phyloP scores from a whole-genome alignment of 257 asterid genomes.

The Echites panduratus region DNA sequence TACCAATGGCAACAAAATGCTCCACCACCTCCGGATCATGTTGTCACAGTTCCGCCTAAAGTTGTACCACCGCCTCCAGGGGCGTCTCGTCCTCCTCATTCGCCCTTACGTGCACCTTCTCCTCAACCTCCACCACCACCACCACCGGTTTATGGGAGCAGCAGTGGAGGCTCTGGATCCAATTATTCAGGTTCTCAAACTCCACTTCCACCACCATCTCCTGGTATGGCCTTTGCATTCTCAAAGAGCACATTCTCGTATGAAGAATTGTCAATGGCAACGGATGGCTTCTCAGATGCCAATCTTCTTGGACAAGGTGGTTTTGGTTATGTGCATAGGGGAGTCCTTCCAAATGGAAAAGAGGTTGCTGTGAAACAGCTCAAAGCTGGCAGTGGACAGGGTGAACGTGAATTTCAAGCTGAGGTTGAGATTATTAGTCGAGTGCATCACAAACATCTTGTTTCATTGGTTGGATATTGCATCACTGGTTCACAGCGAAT shows the following conservation, averaged over 20 bases:
- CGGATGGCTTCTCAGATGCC: constrained; percentile 84
- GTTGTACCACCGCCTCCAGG: constrained; percentile 48
- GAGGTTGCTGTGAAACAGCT: constrained; percentile 86
- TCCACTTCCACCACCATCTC: constrained; percentile 60
- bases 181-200: constrained; percentile 54
- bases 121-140: constrained; percentile 44
- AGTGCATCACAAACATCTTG: constrained; percentile 94
- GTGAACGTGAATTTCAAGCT: constrained; percentile 89
- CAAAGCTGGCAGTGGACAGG: constrained; percentile 94
- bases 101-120: constrained; percentile 28
- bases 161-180: constrained; percentile 77
- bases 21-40: constrained; percentile 44
- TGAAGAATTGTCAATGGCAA: constrained; percentile 82
- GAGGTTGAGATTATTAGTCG: constrained; percentile 95
- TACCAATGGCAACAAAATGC: constrained; percentile 63
- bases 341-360: constrained; percentile 77
- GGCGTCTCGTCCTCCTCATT: constrained; percentile 50
- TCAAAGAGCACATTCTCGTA: constrained; percentile 66
- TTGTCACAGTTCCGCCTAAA: constrained; percentile 46
- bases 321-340: constrained; percentile 87
- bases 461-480: constrained; percentile 94
- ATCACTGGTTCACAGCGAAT: constrained; percentile 56
- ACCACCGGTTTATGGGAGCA: constrained; percentile 37
- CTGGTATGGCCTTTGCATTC: constrained; percentile 53
- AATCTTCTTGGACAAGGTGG: constrained; percentile 98